A percentile compares a stretch with the other conserved stretches of the same genome.
Conservation (phyloP, 257 asterid genomes). For the Solanum appendiculatum region DNA sequence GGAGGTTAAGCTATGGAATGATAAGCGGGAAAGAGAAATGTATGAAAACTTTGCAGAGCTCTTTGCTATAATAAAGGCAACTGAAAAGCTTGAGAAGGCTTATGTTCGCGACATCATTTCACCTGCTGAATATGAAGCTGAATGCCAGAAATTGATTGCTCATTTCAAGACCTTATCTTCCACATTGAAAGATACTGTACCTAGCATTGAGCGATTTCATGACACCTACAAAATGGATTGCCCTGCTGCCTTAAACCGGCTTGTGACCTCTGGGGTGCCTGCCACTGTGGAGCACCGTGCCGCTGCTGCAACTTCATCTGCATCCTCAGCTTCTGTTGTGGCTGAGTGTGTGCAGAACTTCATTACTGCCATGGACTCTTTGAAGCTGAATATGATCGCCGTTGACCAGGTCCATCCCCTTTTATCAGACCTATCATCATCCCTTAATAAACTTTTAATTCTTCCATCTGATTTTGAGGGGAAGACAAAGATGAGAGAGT, state of each 20-base stretch:
- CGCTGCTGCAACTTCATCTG: constrained; percentile 38
- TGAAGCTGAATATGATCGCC: constrained; percentile 83
- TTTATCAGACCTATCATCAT: constrained; percentile 64
- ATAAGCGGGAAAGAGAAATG: constrained; percentile 97
- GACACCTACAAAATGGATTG: constrained; percentile 88
- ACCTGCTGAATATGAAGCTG: constrained; percentile 55
- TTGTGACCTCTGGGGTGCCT: constrained; percentile 76
- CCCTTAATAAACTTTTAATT: constrained; percentile 70
- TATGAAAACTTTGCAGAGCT: constrained; percentile 84
- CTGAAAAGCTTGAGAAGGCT: constrained; percentile 89
- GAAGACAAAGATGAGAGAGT: constrained; percentile 83
- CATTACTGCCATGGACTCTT: constrained; percentile 87
- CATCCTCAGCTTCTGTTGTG: constrained; percentile 71
- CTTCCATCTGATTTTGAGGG: constrained; percentile 92
- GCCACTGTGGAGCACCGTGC: constrained; percentile 91
- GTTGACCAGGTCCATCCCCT: constrained; percentile 94
- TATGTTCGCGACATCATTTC: constrained; percentile 71
- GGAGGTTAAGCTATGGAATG: constrained; percentile 99
- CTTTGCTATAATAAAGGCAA: constrained; percentile 81
- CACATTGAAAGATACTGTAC: constrained; percentile 64
- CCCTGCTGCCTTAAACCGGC: constrained; percentile 70
- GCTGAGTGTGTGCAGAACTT: constrained; percentile 92
- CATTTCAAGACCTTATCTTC: constrained; percentile 80
- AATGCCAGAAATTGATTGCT: constrained; percentile 75
- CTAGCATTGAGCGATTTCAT: constrained; percentile 74